phyloP scores from a whole-genome alignment of 306 rosid genomes.

The Hippophae tibetana region DNA sequence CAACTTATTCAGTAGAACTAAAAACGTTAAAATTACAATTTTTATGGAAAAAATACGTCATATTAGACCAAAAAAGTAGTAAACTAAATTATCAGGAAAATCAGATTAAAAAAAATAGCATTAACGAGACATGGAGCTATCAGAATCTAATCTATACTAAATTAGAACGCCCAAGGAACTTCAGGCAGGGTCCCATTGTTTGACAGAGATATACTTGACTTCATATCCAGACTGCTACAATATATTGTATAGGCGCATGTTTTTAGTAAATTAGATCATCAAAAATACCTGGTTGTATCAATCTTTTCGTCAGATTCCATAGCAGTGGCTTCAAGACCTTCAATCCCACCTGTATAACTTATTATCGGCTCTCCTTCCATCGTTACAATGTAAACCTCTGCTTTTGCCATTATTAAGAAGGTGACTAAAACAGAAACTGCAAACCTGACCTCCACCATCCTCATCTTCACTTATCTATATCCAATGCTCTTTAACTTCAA shows the following conservation, averaged over 20 bases:
- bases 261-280: background rate
- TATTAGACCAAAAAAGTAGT: background rate
- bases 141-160: background rate
- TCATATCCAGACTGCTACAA: background rate
- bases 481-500: constrained; percentile 22
- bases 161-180: constrained; percentile 6
- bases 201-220: constrained; percentile 8
- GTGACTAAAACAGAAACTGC: constrained; percentile 25
- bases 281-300: constrained; percentile 70
- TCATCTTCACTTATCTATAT: constrained; percentile 30
- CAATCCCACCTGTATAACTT: constrained; percentile 76
- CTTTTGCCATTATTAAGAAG: constrained; percentile 36
- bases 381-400: constrained; percentile 72
- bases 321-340: constrained; percentile 95
- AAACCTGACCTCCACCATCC: constrained; percentile 27
- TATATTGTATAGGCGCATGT: background rate
- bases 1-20: background rate
- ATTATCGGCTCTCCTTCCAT: constrained; percentile 91
- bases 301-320: constrained; percentile 83
- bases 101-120: background rate
- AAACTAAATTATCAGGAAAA: constrained; percentile 1
- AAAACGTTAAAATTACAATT: background rate
- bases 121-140: constrained; percentile 1
- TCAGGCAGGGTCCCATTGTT: constrained; percentile 10
- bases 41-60: background rate